Conservation (phyloP, 2,329 filamentous ascomycete species). For the Xylariaceae sp. region DNA sequence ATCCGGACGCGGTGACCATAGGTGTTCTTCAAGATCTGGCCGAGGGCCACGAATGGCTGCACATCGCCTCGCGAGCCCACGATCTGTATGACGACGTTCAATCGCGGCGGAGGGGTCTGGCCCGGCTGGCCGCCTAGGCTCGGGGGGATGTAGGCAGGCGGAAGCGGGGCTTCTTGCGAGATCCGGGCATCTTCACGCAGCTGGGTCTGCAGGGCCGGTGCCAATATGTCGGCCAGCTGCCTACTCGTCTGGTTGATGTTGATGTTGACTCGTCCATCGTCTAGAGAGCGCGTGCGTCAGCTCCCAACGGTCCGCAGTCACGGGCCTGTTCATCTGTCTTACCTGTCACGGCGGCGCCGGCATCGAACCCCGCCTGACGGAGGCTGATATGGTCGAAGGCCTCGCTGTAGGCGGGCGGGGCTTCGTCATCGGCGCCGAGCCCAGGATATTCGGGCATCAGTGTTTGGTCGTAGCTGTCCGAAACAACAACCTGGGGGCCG, state of each 20-base stretch:
- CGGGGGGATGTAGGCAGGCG: constrained; percentile 66
- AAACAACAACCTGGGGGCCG: constrained; percentile 25
- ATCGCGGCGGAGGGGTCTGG: constrained; percentile 23
- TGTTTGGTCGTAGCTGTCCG: constrained; percentile 29
- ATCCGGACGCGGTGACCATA: constrained; percentile 48
- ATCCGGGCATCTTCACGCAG: constrained; percentile 38
- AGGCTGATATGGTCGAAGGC: constrained; percentile 49
- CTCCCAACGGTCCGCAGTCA: background rate
- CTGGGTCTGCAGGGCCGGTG: constrained; percentile 54
- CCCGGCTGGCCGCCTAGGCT: constrained; percentile 58
- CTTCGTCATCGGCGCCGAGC: constrained; percentile 32
- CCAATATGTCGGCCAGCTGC: constrained; percentile 59
- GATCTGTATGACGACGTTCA: constrained; percentile 49
- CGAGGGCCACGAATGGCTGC: constrained; percentile 53
- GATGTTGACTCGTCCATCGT: constrained; percentile 72
- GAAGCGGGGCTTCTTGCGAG: constrained; percentile 35
- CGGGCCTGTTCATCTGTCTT: constrained; percentile 6
- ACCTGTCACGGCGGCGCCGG: constrained; percentile 53
- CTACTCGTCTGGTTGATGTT: constrained; percentile 65
- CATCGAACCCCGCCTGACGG: constrained; percentile 55
- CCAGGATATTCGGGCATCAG: constrained; percentile 28
- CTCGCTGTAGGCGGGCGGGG: constrained; percentile 53
- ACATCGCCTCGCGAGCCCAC: constrained; percentile 47
- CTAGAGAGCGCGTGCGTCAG: constrained; percentile 28
- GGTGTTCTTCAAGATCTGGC: constrained; percentile 37